A percentile compares a stretch with the other conserved stretches of the same genome.
Evolutionary conservation across 2,329 filamentous ascomycete genomes (phyloP).

Genomic region (Anthostomella pinea): DNA sequence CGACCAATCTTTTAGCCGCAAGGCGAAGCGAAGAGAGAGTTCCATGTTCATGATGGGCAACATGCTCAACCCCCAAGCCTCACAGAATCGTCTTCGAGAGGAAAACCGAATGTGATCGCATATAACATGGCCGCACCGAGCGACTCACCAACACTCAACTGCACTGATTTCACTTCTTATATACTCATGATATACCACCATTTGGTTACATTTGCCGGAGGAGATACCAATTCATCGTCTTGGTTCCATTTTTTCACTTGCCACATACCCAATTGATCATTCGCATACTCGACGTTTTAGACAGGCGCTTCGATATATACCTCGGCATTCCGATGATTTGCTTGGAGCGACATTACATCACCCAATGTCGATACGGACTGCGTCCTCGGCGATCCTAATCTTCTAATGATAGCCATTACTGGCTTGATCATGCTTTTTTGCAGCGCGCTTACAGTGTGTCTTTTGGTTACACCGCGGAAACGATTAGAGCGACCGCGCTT

Average conservation of each 20-base stretch:
- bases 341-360: constrained; percentile 9
- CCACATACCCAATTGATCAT: constrained; percentile 7
- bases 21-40: constrained; percentile 56
- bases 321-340: constrained; percentile 8
- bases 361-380: constrained; percentile 11
- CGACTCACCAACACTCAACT: not conserved
- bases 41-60: constrained; percentile 54
- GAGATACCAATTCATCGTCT: constrained; percentile 17
- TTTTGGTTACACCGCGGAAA: too few relatives aligned
- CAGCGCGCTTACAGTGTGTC: too few relatives aligned
- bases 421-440: too few relatives aligned
- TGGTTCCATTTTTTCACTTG: constrained; percentile 8
- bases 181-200: constrained; percentile 6
- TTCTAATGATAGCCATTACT: constrained; percentile 24
- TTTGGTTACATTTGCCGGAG: constrained; percentile 3
- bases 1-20: constrained; percentile 37
- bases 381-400: constrained; percentile 19
- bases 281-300: constrained; percentile 10
- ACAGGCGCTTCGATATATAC: constrained; percentile 9
- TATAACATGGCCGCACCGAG: constrained; percentile 1
- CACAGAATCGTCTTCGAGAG: constrained; percentile 53
- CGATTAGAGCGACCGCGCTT: too few relatives aligned
- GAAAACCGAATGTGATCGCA: constrained; percentile 42
- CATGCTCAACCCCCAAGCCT: constrained; percentile 47
- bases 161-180: constrained; percentile 8